These are phyloP conservation scores for Megacollybia marginata DNA, from an alignment of 768 basidiomycete genomes.

Conservation along the genomic window DNA sequence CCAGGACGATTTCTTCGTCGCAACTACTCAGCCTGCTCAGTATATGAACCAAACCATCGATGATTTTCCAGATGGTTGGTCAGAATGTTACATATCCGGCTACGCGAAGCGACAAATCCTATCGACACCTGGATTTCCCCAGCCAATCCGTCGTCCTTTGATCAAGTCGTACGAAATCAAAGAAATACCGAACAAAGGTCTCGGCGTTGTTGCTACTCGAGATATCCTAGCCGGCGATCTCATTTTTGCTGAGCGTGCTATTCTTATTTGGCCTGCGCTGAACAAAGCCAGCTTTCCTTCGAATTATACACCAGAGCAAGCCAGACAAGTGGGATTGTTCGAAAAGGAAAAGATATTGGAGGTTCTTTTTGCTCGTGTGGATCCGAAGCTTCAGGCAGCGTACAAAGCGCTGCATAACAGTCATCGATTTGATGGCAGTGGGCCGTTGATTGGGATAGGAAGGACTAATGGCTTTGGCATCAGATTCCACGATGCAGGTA, in stretches of 20 bases:
- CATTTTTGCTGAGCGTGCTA: too few species aligned
- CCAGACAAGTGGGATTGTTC: constrained; percentile 1
- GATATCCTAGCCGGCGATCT: constrained; percentile 21
- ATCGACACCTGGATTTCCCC: too few species aligned
- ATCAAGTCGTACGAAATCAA: neutral
- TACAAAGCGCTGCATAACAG: constrained; percentile 25
- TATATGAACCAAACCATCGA: neutral
- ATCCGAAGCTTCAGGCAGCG: too few species aligned
- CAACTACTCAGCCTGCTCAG: constrained; percentile 2
- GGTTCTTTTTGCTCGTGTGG: too few species aligned
- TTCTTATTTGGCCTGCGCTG: constrained; percentile 21
- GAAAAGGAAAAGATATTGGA: too few species aligned
- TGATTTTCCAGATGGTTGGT: too few species aligned
- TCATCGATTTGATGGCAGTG: constrained; percentile 24
- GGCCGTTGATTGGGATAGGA: constrained; percentile 23
- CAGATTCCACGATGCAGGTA: constrained; percentile 12
- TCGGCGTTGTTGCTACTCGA: constrained; percentile 24
- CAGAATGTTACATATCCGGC: too few species aligned
- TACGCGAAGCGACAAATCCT: too few species aligned
- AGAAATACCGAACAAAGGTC: too few species aligned
- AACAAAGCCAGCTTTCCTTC: neutral
- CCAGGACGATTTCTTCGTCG: constrained; percentile 14
- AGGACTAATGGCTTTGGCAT: constrained; percentile 26
- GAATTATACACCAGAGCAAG: too few species aligned
- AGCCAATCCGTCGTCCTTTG: neutral